A percentile compares a stretch with the other conserved stretches of the same genome.
phyloP scores from a whole-genome alignment of 2,329 filamentous ascomycete genomes.

The Clonostachys rosea region DNA sequence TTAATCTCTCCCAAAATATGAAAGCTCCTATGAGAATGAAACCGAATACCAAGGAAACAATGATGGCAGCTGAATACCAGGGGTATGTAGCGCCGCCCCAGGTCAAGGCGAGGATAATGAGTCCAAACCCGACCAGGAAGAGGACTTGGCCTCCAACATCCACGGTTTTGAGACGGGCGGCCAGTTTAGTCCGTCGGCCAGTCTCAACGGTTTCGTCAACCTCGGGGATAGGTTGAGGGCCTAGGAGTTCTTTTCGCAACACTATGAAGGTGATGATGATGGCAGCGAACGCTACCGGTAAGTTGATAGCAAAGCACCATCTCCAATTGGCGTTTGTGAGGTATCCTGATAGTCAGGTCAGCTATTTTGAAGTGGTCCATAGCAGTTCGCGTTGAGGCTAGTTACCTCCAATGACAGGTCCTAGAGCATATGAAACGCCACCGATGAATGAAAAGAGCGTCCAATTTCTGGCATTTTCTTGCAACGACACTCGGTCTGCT shows the following conservation, averaged over 20 bases:
- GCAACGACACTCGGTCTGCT: constrained; percentile 57
- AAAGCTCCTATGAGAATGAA: constrained; percentile 30
- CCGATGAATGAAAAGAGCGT: constrained; percentile 56
- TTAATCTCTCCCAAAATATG: constrained; percentile 45
- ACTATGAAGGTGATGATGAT: constrained; percentile 51
- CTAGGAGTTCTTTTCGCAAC: constrained; percentile 53
- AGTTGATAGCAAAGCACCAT: constrained; percentile 62
- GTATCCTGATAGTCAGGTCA: constrained; percentile 24
- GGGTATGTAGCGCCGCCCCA: constrained; percentile 46
- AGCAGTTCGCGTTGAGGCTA: neutral
- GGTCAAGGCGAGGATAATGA: constrained; percentile 44
- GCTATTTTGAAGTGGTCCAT: too few species aligned
- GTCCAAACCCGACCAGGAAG: constrained; percentile 43
- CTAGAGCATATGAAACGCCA: constrained; percentile 54
- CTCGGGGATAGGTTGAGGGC: constrained; percentile 41
- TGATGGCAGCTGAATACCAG: constrained; percentile 41
- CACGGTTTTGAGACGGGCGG: constrained; percentile 43
- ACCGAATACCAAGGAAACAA: constrained; percentile 39
- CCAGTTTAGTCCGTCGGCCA: constrained; percentile 24
- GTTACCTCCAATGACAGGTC: constrained; percentile 54
- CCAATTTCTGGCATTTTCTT: constrained; percentile 59
- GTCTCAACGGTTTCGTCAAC: constrained; percentile 30
- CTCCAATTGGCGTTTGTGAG: constrained; percentile 54
- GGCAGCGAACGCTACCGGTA: constrained; percentile 48
- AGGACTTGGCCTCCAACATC: constrained; percentile 52